Percentiles rank a stretch among this genome's conserved stretches.
These are phyloP conservation scores for Chrysanthemum lavandulifolium DNA, from an alignment of 129 eudicot genomes.

Conservation along the genomic window DNA sequence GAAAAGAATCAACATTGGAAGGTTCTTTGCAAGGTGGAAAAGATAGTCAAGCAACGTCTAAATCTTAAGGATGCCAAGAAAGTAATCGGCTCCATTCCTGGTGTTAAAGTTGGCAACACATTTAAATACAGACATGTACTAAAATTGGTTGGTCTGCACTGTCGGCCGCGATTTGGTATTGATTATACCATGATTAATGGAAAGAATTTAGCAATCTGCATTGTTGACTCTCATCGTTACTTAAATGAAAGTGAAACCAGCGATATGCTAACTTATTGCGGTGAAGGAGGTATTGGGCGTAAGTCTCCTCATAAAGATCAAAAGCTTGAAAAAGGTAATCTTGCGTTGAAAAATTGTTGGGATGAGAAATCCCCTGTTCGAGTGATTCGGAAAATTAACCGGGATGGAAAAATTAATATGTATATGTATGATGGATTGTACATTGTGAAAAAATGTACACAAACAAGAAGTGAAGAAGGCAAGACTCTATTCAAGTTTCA, in stretches of 20 bases:
- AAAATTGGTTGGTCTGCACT: constrained; percentile 45
- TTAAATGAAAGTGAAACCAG: constrained; percentile 20
- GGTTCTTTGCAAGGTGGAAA: no score
- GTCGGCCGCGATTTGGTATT: constrained; percentile 37
- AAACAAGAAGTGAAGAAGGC: constrained; percentile 33
- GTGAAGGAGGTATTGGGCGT: constrained; percentile 50
- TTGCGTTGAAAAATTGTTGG: constrained; percentile 45
- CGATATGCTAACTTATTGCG: constrained; percentile 40
- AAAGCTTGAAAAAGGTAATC: constrained; percentile 38
- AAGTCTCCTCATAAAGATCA: constrained; percentile 25
- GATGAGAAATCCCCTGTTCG: constrained; percentile 22
- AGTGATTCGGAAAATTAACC: constrained; percentile 29
- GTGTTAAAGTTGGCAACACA: no score
- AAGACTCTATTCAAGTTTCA: constrained; percentile 35
- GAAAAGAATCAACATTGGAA: no score
- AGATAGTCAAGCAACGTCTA: no score
- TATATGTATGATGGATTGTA: constrained; percentile 38
- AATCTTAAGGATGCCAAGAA: no score
- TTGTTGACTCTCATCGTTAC: constrained; percentile 54
- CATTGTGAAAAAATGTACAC: constrained; percentile 21
- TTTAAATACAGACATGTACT: no score
- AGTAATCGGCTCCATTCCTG: no score
- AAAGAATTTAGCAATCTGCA: constrained; percentile 48
- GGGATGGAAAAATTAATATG: background rate
- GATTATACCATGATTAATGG: constrained; percentile 41